These are phyloP conservation scores for Cladophialophora yegresii DNA, from an alignment of 2,329 filamentous ascomycete genomes.

Conservation along the genomic window DNA sequence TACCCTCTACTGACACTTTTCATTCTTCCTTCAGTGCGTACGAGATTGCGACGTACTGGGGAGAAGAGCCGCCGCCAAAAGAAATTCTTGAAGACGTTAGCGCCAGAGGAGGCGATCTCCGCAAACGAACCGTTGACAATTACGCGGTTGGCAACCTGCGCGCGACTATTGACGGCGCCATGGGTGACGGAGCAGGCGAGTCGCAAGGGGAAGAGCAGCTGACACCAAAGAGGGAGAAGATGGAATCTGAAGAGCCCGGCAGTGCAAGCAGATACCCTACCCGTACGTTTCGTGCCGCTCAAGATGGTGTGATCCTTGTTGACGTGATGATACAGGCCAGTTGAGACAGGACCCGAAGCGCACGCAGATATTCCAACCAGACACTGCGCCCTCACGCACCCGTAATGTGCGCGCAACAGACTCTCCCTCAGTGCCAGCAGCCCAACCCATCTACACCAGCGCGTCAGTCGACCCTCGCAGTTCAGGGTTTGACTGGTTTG, in stretches of 20 bases:
- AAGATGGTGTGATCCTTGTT: neutral
- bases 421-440: conserved; percentile 36
- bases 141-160: conserved; percentile 57
- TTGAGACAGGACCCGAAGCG: conserved; percentile 82
- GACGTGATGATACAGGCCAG: conserved; percentile 28
- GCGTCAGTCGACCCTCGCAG: conserved; percentile 54
- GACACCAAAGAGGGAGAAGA: conserved; percentile 56
- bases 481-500: conserved; percentile 46
- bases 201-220: conserved; percentile 49
- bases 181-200: conserved; percentile 40
- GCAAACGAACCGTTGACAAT: conserved; percentile 77
- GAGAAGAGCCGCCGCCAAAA: conserved; percentile 79
- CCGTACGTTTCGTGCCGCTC: conserved; percentile 20
- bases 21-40: conserved; percentile 58
- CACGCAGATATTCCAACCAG: conserved; percentile 80
- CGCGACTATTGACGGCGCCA: conserved; percentile 5
- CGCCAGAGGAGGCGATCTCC: conserved; percentile 77
- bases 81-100: conserved; percentile 80
- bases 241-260: conserved; percentile 53
- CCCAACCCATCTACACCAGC: conserved; percentile 42
- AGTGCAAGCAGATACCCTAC: conserved; percentile 44
- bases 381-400: conserved; percentile 66
- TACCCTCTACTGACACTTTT: neutral
- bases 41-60: conserved; percentile 76
- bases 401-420: conserved; percentile 57